Conservation (phyloP, 805 yeast species). For the Ogataea naganishii region DNA sequence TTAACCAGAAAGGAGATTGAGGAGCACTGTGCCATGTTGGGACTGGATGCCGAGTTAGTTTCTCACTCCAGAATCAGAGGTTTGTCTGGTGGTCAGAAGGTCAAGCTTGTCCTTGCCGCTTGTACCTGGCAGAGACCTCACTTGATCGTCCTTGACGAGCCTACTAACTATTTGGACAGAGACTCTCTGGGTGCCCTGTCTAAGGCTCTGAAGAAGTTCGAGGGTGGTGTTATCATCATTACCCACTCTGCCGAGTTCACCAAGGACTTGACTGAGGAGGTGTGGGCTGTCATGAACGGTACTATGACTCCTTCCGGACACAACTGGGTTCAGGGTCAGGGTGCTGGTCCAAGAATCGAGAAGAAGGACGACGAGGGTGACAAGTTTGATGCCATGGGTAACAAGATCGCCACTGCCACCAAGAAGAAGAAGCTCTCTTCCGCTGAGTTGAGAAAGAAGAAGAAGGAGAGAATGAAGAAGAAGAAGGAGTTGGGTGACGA, state of each 20-base stretch:
- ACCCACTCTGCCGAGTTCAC: slow-evolving; percentile 99
- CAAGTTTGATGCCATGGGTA: slow-evolving; percentile 99
- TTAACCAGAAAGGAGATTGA: slow-evolving; percentile 99
- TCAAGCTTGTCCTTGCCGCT: slow-evolving; percentile 98
- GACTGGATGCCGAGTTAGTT: slow-evolving; percentile 98
- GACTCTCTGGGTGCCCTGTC: slow-evolving; percentile 99
- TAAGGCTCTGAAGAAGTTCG: slow-evolving; percentile 96
- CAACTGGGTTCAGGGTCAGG: slow-evolving; percentile 99
- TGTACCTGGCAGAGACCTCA: slow-evolving; percentile 99
- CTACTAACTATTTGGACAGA: slow-evolving; percentile 98
- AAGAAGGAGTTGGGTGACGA: slow-evolving; percentile 99
- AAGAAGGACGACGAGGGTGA: slow-evolving; percentile 97
- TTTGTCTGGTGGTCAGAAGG: slow-evolving; percentile 99
- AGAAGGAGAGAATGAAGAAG: slow-evolving; percentile 99
- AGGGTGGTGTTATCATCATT: slow-evolving; percentile 99
- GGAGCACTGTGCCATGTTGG: slow-evolving; percentile 97
- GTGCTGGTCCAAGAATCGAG: slow-evolving; percentile 98
- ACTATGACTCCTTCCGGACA: slow-evolving; percentile 99
- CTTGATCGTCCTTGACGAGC: slow-evolving; percentile 98
- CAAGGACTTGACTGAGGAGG: slow-evolving; percentile 98
- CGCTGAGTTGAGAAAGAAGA: slow-evolving; percentile 99
- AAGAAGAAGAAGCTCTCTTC: slow-evolving; percentile 97
- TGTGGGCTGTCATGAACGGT: slow-evolving; percentile 99
- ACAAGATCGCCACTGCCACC: slow-evolving; percentile 94
- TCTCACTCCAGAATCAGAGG: slow-evolving; percentile 99